These are phyloP conservation scores for Fomitopsis pinicola DNA, from an alignment of 1,284 basidiomycete genomes.

Conservation along the genomic window DNA sequence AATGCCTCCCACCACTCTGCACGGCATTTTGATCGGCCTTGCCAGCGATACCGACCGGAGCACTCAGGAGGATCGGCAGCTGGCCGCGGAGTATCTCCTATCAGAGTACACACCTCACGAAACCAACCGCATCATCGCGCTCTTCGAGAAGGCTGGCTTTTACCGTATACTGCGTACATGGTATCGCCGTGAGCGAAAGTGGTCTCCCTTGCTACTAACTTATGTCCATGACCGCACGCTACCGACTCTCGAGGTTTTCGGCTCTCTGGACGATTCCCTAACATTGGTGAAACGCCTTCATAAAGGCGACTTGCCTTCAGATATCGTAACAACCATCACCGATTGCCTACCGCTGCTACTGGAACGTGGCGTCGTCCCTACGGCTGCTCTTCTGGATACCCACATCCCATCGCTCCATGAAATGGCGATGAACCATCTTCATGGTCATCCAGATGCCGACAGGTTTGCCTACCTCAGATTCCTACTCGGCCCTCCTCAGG, in stretches of 20 bases:
- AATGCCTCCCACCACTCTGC: constrained; percentile 64
- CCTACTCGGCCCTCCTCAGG: constrained; percentile 59
- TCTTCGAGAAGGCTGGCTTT: constrained; percentile 86
- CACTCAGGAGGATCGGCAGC: constrained; percentile 90
- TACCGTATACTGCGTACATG: constrained; percentile 84
- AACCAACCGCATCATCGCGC: constrained; percentile 56
- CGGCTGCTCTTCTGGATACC: constrained; percentile 74
- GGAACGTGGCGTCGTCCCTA: constrained; percentile 55
- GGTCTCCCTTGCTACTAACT: constrained; percentile 71
- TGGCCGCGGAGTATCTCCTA: constrained; percentile 93
- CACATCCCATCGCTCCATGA: constrained; percentile 64
- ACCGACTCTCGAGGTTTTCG: constrained; percentile 59
- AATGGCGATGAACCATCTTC: constrained; percentile 45
- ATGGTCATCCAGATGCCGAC: constrained; percentile 41
- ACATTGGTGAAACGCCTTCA: constrained; percentile 37
- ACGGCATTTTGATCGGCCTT: constrained; percentile 76
- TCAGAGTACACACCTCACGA: constrained; percentile 88
- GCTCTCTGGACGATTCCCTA: constrained; percentile 63
- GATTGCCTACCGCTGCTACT: constrained; percentile 64
- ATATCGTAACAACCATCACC: constrained; percentile 49
- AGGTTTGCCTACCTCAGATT: constrained; percentile 79
- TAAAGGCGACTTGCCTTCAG: constrained; percentile 44
- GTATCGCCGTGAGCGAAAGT: constrained; percentile 73
- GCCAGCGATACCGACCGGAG: constrained; percentile 67
- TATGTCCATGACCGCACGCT: constrained; percentile 76